phyloP scores from a whole-genome alignment of 495 filamentous ascomycete genomes.

The Talaromyces wortmannii region DNA sequence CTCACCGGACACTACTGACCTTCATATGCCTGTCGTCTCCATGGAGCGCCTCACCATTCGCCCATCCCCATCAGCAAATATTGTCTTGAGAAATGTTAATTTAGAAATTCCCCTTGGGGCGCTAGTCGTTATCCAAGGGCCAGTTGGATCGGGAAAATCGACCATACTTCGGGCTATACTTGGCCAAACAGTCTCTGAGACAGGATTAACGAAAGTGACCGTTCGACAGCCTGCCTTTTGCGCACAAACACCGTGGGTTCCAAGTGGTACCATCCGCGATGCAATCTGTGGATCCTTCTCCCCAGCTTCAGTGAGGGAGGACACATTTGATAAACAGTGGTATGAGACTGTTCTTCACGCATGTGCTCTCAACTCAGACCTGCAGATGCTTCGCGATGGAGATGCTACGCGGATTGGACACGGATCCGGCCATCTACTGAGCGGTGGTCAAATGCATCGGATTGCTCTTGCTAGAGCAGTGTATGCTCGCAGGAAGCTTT shows the following conservation, averaged over 20 bases:
- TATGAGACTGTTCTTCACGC: constrained; percentile 55
- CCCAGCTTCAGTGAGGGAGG: not conserved
- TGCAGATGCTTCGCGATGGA: constrained; percentile 44
- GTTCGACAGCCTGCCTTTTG: constrained; percentile 40
- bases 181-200: constrained; percentile 22
- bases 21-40: constrained; percentile 12
- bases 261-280: constrained; percentile 51
- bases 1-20: not conserved
- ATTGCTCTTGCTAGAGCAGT: constrained; percentile 53
- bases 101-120: constrained; percentile 30
- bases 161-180: constrained; percentile 20
- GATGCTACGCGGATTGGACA: constrained; percentile 51
- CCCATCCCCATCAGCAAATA: constrained; percentile 38
- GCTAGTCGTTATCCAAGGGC: constrained; percentile 15
- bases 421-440: constrained; percentile 55
- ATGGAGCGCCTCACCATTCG: constrained; percentile 40
- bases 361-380: constrained; percentile 53
- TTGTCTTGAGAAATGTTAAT: constrained; percentile 31
- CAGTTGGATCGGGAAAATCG: constrained; percentile 19
- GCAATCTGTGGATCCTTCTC: constrained; percentile 47
- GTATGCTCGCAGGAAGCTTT: constrained; percentile 42
- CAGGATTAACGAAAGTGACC: constrained; percentile 30
- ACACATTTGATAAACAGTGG: constrained; percentile 42
- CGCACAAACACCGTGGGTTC: constrained; percentile 45
- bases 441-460: constrained; percentile 62